These are phyloP conservation scores for Penicillium oxalicum DNA, from an alignment of 2,329 filamentous ascomycete species.

Conservation along the genomic window DNA sequence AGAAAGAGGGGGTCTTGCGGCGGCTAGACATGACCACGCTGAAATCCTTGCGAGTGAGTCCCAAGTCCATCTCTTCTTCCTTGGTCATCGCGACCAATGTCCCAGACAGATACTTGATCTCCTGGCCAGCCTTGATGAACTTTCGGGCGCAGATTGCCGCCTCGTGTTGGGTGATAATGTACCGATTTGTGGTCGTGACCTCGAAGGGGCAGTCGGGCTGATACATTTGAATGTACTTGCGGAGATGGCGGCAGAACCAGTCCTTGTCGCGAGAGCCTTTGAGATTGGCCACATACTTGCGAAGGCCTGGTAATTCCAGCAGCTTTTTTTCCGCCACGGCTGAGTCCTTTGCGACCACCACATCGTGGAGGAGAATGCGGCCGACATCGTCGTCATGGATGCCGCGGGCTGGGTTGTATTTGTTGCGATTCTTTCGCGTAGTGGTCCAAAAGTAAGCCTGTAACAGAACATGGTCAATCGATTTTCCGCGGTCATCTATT, in stretches of 20 bases:
- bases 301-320: conserved; percentile 65
- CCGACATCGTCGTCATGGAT: conserved; percentile 61
- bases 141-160: conserved; percentile 78
- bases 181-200: conserved; percentile 87
- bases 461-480: conserved; percentile 17
- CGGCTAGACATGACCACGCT: conserved; percentile 93
- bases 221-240: conserved; percentile 89
- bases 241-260: conserved; percentile 78
- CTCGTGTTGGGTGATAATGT: conserved; percentile 85
- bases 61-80: conserved; percentile 79
- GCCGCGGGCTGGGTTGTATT: conserved; percentile 77
- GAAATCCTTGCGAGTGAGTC: conserved; percentile 81
- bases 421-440: conserved; percentile 87
- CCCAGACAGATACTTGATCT: conserved; percentile 83
- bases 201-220: conserved; percentile 91
- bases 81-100: conserved; percentile 89
- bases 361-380: conserved; percentile 55
- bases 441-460: conserved; percentile 95
- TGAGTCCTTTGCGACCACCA: conserved; percentile 69
- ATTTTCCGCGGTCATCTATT: background rate
- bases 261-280: conserved; percentile 73
- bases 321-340: conserved; percentile 65
- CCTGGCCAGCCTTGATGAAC: conserved; percentile 72
- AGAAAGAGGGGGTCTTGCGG: conserved; percentile 83
- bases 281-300: conserved; percentile 62